phyloP scores from a whole-genome alignment of 495 filamentous ascomycete genomes.

The Neurospora sp. region DNA sequence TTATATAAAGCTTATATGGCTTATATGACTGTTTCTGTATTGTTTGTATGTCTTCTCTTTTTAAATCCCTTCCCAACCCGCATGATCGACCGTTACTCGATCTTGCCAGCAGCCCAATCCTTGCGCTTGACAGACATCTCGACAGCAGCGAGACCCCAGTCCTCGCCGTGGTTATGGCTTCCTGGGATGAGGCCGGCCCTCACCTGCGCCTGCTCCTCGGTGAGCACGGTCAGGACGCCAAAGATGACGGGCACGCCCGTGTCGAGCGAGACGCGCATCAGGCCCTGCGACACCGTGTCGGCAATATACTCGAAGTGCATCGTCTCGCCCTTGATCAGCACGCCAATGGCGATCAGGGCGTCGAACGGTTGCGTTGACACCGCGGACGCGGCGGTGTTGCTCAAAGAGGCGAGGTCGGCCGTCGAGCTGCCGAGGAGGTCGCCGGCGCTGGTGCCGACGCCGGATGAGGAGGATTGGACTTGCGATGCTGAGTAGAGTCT shows the following conservation, averaged over 20 bases:
- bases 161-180: conserved; percentile 76
- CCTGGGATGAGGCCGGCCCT: conserved; percentile 64
- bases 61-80: not conserved
- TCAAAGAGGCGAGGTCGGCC: conserved; percentile 43
- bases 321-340: conserved; percentile 94
- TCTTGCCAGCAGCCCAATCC: conserved; percentile 55
- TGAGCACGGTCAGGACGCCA: conserved; percentile 81
- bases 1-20: not conserved
- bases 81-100: conserved; percentile 24
- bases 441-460: conserved; percentile 56
- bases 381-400: conserved; percentile 12
- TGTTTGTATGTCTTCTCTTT: not conserved
- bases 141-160: conserved; percentile 72
- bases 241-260: conserved; percentile 82
- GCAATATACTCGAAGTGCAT: conserved; percentile 99
- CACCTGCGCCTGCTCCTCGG: conserved; percentile 74
- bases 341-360: conserved; percentile 88
- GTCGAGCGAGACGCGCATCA: conserved; percentile 92
- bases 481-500: conserved; percentile 83
- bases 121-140: conserved; percentile 64
- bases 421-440: conserved; percentile 67
- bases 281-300: conserved; percentile 76
- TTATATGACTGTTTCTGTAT: not conserved
- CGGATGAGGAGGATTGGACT: conserved; percentile 59
- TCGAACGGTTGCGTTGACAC: conserved; percentile 60